Evolutionary conservation across 1,284 basidiomycete genomes (phyloP).

Genomic region (Naganishia sp.): DNA sequence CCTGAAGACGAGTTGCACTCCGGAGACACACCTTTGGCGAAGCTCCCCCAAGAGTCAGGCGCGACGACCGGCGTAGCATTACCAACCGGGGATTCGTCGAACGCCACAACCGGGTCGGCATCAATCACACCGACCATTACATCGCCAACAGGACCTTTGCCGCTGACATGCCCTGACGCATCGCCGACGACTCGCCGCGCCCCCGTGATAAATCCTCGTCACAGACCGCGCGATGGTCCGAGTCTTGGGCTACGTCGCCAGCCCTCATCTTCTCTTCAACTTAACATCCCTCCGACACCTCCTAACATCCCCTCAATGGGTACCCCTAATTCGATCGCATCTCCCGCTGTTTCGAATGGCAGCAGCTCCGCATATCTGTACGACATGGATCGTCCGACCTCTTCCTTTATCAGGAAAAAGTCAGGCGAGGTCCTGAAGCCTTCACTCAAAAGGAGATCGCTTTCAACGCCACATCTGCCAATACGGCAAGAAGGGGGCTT

Average conservation of each 20-base stretch:
- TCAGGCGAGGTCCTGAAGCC: constrained; percentile 55
- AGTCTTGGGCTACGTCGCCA: constrained; percentile 33
- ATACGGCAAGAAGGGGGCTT: constrained; percentile 36
- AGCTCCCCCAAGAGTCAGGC: constrained; percentile 10
- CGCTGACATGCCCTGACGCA: constrained; percentile 14
- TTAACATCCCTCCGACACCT: constrained; percentile 30
- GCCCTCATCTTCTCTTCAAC: constrained; percentile 35
- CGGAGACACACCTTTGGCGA: not conserved
- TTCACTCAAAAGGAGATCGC: constrained; percentile 51
- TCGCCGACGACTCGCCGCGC: constrained; percentile 5
- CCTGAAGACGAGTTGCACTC: constrained; percentile 2
- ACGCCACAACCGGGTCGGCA: constrained; percentile 9
- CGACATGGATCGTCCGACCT: constrained; percentile 32
- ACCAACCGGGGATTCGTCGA: not conserved
- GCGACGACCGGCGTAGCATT: constrained; percentile 11
- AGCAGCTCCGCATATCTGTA: constrained; percentile 13
- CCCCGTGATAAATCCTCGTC: constrained; percentile 34
- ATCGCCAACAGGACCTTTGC: constrained; percentile 6
- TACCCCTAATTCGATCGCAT: constrained; percentile 6
- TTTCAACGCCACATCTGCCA: constrained; percentile 52
- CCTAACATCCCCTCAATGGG: constrained; percentile 1
- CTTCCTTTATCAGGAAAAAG: constrained; percentile 52
- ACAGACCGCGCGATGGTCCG: constrained; percentile 24
- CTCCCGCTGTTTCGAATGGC: constrained; percentile 1
- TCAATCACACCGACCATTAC: constrained; percentile 11